Evolutionary conservation across 108 stramenopile species (phyloP).

Genomic region (Cyclotella kingstonii): DNA sequence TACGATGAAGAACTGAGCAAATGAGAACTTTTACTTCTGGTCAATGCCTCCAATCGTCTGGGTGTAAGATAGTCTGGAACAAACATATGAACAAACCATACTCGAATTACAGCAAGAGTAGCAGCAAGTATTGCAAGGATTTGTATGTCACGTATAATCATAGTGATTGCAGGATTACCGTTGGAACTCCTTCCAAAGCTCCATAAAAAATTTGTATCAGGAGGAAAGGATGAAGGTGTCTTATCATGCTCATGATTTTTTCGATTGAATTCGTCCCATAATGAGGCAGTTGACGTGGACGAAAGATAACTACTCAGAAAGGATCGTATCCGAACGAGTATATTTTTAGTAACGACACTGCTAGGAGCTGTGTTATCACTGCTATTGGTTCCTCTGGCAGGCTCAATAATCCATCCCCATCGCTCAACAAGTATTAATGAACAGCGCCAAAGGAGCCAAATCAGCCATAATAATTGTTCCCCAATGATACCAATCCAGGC

Average conservation of each 20-base stretch:
- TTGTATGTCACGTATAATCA: conserved; percentile 49
- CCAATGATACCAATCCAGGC: conserved; percentile 5
- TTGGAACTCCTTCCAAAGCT: conserved; percentile 17
- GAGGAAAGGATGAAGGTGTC: neutral
- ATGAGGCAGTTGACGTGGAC: conserved; percentile 17
- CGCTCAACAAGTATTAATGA: conserved; percentile 13
- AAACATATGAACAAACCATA: conserved; percentile 60
- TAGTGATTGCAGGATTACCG: conserved; percentile 15
- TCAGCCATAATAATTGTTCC: conserved; percentile 23
- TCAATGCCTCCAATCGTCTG: conserved; percentile 55
- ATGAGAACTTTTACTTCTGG: conserved; percentile 73
- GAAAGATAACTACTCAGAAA: conserved; percentile 24
- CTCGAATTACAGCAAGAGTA: conserved; percentile 57
- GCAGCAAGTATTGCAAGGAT: conserved; percentile 47
- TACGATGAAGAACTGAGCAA: conserved; percentile 61
- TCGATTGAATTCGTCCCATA: conserved; percentile 42
- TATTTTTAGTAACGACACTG: neutral
- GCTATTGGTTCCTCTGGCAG: neutral
- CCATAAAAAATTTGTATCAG: too few relatives aligned
- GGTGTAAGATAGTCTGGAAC: conserved; percentile 61
- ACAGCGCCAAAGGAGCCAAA: conserved; percentile 26
- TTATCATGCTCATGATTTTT: too few relatives aligned
- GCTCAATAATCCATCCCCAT: conserved; percentile 17
- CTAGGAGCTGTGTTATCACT: neutral
- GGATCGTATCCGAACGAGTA: neutral